These are phyloP conservation scores for Forsythia suspensa DNA, from an alignment of 257 asterid species.

Conservation along the genomic window DNA sequence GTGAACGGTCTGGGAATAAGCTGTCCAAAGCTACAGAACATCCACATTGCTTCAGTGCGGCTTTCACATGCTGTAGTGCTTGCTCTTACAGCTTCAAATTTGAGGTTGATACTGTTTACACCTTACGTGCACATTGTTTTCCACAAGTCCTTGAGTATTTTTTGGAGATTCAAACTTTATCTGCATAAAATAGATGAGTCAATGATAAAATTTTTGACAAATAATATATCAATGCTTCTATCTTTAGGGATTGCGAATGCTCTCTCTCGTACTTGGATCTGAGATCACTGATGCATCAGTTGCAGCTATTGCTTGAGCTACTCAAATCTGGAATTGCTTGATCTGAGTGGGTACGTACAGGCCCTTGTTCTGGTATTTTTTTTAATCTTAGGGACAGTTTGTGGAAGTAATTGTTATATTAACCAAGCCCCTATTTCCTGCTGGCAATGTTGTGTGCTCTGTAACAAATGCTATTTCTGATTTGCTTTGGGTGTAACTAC, in stretches of 20 bases:
- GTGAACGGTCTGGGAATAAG: constrained; percentile 75
- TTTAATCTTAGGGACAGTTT: background rate
- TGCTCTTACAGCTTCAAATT: constrained; percentile 76
- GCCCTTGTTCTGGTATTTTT: background rate
- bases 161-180: background rate
- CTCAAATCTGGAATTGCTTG: constrained; percentile 81
- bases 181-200: background rate
- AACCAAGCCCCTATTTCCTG: background rate
- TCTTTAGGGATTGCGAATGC: constrained; percentile 80
- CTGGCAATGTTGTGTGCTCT: background rate
- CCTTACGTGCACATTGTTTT: background rate
- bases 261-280: constrained; percentile 91
- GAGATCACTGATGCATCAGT: constrained; percentile 97
- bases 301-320: constrained; percentile 86
- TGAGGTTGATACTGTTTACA: constrained; percentile 51
- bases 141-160: background rate
- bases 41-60: constrained; percentile 74
- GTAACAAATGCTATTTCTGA: background rate
- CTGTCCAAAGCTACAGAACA: constrained; percentile 81
- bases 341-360: constrained; percentile 86
- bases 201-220: background rate
- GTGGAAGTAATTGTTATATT: background rate
- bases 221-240: constrained; percentile 4
- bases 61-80: constrained; percentile 85
- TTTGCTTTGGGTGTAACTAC: background rate